Percentiles rank a stretch among this genome's conserved stretches.
Conservation (phyloP, 305 asterid genomes). For the Solanum hybrid region DNA sequence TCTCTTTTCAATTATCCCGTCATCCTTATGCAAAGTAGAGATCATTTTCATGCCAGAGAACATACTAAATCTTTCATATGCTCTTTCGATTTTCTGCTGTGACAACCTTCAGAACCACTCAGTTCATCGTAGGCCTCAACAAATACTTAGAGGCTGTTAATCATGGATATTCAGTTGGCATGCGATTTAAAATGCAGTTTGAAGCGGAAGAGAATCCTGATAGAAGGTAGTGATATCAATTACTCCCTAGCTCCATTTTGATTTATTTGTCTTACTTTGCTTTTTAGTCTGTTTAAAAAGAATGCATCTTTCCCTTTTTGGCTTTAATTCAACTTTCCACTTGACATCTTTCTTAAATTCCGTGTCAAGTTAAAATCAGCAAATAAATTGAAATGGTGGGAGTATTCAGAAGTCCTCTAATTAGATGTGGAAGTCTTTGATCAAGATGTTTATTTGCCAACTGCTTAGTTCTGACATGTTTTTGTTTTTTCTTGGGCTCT, state of each 20-base stretch:
- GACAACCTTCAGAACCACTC: conserved; percentile 56
- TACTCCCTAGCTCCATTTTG: background rate
- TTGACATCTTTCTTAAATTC: background rate
- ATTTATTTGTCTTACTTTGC: background rate
- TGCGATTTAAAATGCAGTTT: conserved; percentile 87
- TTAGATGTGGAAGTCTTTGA: background rate
- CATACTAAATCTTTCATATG: background rate
- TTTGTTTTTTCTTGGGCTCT: background rate
- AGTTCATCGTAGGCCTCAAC: conserved; percentile 83
- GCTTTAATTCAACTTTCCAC: background rate
- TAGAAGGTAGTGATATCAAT: conserved; percentile 45
- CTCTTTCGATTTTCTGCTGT: background rate
- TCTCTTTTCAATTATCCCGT: background rate
- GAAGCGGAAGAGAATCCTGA: conserved; percentile 96
- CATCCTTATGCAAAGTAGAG: background rate
- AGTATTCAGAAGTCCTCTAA: background rate
- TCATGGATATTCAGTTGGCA: conserved; percentile 71
- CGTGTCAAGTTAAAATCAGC: background rate
- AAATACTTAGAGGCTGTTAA: conserved; percentile 67
- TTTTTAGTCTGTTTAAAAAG: background rate
- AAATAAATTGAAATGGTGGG: background rate
- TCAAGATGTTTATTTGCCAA: conserved; percentile 2
- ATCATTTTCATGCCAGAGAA: background rate
- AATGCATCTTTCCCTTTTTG: background rate
- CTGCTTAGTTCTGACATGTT: background rate